Evolutionary conservation across 2,329 filamentous ascomycete genomes (phyloP), one percentile per base, ranked within the genome.

Genomic region (Arthrobotrys musiformis): DNA sequence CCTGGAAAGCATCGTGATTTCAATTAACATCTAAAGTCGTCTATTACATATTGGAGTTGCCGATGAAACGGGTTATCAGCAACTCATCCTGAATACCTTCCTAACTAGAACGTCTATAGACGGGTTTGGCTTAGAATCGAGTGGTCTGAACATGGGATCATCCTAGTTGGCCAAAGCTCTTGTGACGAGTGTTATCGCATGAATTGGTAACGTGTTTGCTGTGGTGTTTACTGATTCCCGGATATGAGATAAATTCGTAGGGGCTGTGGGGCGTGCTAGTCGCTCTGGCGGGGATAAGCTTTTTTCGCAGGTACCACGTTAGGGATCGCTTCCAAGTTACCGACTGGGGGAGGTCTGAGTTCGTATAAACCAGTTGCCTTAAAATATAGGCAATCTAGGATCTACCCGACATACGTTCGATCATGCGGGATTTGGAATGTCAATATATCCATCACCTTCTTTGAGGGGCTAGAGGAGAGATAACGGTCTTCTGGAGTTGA

Each of bases 61-160:
- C 26, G 56, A 76, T 70, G 72, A 76, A 76, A 69, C 72, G 48
- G 60, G 33, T 64, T 50, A 30, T 48, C 4, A 58, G 37, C 35
- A 28, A 60, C 46, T 26, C 13, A n/a, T 37, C 50, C 13, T 11
- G 17, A 33, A 58, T 50, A 70, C 56, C 72, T 76, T 66, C 72
- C 64, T 50, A 22, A 76, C 7, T 17, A 61, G 64, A 24, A 28
- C 28, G 22, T 8, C 17, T 26, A 15, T n/a, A 46, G 30, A 68
- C 62, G 22, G 19, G 35, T 50, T 46, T n/a, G 50, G 63, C 6
- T 37, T 50, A 64, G 63, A 64, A 26, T 28, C 28, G 28, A 60
- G 30, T 6, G 15, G n/a, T 52, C 19, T 50, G 5, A 30, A n/a
- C 64, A 64, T 22, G 61, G 63, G 46, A 28, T 13, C 9, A 58